These are phyloP conservation scores for Rutstroemia sp. DNA, from an alignment of 2,329 filamentous ascomycete genomes.

Conservation along the genomic window DNA sequence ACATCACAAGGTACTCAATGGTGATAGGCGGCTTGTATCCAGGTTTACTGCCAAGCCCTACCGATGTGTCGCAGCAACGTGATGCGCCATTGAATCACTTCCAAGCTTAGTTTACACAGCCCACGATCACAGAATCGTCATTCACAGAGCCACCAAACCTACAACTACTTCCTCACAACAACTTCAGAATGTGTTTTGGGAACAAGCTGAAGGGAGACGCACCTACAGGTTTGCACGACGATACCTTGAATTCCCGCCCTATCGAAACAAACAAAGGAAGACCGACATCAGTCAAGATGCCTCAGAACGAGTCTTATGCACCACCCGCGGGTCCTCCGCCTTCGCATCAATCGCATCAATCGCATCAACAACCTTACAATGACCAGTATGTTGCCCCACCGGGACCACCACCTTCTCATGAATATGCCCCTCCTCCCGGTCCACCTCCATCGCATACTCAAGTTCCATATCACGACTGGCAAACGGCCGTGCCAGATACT, in stretches of 20 bases:
- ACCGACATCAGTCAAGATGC: slow-evolving; percentile 20
- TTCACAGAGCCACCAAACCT: no score
- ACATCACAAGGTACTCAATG: no score
- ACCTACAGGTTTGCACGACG: slow-evolving; percentile 10
- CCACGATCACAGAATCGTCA: no score
- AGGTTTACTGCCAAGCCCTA: no score
- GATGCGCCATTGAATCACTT: no score
- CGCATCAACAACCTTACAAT: slow-evolving; percentile 13
- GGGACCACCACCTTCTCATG: slow-evolving; percentile 30
- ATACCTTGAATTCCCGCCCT: slow-evolving; percentile 19
- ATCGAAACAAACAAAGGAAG: slow-evolving; percentile 14
- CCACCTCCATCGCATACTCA: slow-evolving; percentile 29
- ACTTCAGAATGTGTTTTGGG: slow-evolving; percentile 23
- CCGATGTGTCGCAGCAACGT: no score
- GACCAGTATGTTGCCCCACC: slow-evolving; percentile 13
- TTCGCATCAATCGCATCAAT: slow-evolving; percentile 12
- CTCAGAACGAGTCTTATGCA: slow-evolving; percentile 23
- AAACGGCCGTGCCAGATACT: slow-evolving; percentile 62
- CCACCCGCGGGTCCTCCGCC: slow-evolving; percentile 26
- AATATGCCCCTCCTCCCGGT: slow-evolving; percentile 33
- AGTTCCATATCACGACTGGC: slow-evolving; percentile 57
- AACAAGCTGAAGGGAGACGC: slow-evolving; percentile 21
- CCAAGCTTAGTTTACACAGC: no score
- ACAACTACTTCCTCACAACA: no score
- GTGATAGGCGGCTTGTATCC: no score